A percentile compares a stretch with the other conserved stretches of the same genome.
These are phyloP conservation scores for Komagataea norvegica DNA, from an alignment of 1,139 yeast genomes.

Conservation along the genomic window DNA sequence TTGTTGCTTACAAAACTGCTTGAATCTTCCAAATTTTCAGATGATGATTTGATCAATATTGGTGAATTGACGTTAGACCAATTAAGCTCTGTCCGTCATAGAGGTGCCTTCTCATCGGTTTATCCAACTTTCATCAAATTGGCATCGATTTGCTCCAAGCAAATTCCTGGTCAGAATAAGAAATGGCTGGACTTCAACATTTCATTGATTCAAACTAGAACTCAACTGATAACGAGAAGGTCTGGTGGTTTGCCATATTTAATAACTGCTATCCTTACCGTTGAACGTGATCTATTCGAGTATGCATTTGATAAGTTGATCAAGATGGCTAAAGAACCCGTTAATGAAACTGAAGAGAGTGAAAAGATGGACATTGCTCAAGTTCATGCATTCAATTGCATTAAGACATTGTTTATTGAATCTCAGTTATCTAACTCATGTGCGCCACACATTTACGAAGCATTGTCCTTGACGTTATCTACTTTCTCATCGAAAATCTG, in stretches of 20 bases:
- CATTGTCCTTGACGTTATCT: slow-evolving; percentile 54
- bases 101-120: slow-evolving; percentile 88
- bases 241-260: slow-evolving; percentile 89
- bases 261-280: slow-evolving; percentile 64
- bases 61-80: slow-evolving; percentile 62
- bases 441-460: slow-evolving; percentile 48
- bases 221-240: slow-evolving; percentile 74
- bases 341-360: slow-evolving; percentile 40
- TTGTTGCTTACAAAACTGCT: slow-evolving; percentile 45
- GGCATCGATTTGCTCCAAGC: slow-evolving; percentile 45
- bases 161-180: slow-evolving; percentile 37
- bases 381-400: slow-evolving; percentile 88
- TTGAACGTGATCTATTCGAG: slow-evolving; percentile 43
- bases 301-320: slow-evolving; percentile 49
- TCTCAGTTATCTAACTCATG: slow-evolving; percentile 54
- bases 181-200: slow-evolving; percentile 57
- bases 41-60: slow-evolving; percentile 30
- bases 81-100: slow-evolving; percentile 69
- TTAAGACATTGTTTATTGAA: slow-evolving; percentile 69
- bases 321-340: slow-evolving; percentile 48
- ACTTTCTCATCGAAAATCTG: slow-evolving; percentile 66
- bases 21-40: slow-evolving; percentile 19
- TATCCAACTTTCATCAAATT: slow-evolving; percentile 71
- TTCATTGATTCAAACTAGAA: slow-evolving; percentile 45
- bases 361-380: slow-evolving; percentile 76